These are phyloP conservation scores for Acrodontium crateriforme DNA, from an alignment of 2,329 filamentous ascomycete species.

Conservation along the genomic window DNA sequence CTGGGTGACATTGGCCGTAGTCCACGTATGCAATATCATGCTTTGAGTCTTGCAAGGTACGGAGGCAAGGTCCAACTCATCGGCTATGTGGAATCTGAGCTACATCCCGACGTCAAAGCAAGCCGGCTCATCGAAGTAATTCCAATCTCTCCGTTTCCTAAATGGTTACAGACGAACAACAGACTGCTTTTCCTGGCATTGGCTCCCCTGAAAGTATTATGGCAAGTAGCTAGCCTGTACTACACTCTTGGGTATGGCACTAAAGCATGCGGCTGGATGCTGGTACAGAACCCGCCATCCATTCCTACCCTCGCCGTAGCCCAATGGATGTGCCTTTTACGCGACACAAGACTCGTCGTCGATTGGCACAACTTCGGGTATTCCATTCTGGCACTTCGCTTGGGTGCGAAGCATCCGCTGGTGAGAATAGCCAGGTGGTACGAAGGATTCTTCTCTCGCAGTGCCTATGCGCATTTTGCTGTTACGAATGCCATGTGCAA, in stretches of 20 bases:
- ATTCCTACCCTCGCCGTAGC: slow-evolving; percentile 79
- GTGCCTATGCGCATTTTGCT: slow-evolving; percentile 63
- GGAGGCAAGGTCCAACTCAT: slow-evolving; percentile 71
- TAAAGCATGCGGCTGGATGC: slow-evolving; percentile 65
- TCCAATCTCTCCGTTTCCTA: slow-evolving; percentile 54
- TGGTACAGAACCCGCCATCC: slow-evolving; percentile 87
- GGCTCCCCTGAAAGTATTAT: slow-evolving; percentile 73
- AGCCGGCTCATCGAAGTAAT: slow-evolving; percentile 58
- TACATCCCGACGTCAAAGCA: slow-evolving; percentile 61
- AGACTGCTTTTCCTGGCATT: slow-evolving; percentile 63
- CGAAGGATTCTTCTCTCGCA: slow-evolving; percentile 56
- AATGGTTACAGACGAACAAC: slow-evolving; percentile 50
- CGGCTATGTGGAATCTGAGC: slow-evolving; percentile 74
- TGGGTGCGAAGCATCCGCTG: slow-evolving; percentile 54
- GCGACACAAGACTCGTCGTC: slow-evolving; percentile 70
- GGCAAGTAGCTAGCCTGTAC: slow-evolving; percentile 63
- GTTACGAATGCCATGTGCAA: slow-evolving; percentile 81
- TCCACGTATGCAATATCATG: slow-evolving; percentile 97
- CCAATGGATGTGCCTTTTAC: slow-evolving; percentile 55
- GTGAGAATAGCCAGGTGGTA: slow-evolving; percentile 65
- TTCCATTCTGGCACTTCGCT: slow-evolving; percentile 65
- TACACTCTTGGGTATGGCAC: slow-evolving; percentile 59
- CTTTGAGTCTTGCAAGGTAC: slow-evolving; percentile 74
- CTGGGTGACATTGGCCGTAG: slow-evolving; percentile 91
- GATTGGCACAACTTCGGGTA: slow-evolving; percentile 99